Conservation (phyloP, 2,329 filamentous ascomycete genomes). For the Keithomyces neogunnii region DNA sequence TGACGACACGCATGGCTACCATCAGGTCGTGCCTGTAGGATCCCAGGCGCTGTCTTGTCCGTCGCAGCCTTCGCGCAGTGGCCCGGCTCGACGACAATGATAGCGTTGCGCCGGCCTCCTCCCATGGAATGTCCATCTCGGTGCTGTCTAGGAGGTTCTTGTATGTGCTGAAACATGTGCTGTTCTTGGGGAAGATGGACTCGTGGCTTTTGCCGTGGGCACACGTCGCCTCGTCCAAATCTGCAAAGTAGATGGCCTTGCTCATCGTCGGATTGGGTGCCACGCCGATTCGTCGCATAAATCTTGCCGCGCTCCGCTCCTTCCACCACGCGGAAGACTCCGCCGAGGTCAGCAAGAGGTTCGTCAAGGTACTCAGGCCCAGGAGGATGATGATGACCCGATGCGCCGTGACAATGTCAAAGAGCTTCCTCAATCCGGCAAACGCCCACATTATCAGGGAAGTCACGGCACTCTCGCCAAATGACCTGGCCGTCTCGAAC, state of each 20-base stretch:
- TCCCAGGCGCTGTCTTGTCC: slow-evolving; percentile 75
- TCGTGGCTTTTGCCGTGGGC: slow-evolving; percentile 18
- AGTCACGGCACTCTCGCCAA: slow-evolving; percentile 65
- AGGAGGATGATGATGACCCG: slow-evolving; percentile 64
- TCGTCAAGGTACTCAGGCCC: slow-evolving; percentile 59
- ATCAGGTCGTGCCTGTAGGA: slow-evolving; percentile 82
- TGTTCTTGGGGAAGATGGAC: slow-evolving; percentile 32
- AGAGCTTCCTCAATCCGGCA: slow-evolving; percentile 54
- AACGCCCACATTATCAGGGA: slow-evolving; percentile 72
- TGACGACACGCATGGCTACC: slow-evolving; percentile 83
- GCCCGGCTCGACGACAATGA: slow-evolving; percentile 40
- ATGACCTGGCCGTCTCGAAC: slow-evolving; percentile 62
- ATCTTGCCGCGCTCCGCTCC: slow-evolving; percentile 69
- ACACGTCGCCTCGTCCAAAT: slow-evolving; percentile 60
- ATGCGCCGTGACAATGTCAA: slow-evolving; percentile 63
- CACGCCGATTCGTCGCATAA: slow-evolving; percentile 76
- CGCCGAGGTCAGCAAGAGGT: slow-evolving; percentile 66
- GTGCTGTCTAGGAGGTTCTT: slow-evolving; percentile 47
- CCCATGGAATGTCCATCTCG: slow-evolving; percentile 48
- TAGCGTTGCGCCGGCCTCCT: slow-evolving; percentile 41
- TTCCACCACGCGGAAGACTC: slow-evolving; percentile 75
- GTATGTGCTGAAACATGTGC: slow-evolving; percentile 55
- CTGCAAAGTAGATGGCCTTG: slow-evolving; percentile 73
- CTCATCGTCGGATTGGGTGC: slow-evolving; percentile 73
- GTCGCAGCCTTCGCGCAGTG: slow-evolving; percentile 58